Evolutionary conservation across 2,329 filamentous ascomycete species (phyloP), one percentile per base, ranked within the genome.

Genomic region (Aspergillus neotritici): DNA sequence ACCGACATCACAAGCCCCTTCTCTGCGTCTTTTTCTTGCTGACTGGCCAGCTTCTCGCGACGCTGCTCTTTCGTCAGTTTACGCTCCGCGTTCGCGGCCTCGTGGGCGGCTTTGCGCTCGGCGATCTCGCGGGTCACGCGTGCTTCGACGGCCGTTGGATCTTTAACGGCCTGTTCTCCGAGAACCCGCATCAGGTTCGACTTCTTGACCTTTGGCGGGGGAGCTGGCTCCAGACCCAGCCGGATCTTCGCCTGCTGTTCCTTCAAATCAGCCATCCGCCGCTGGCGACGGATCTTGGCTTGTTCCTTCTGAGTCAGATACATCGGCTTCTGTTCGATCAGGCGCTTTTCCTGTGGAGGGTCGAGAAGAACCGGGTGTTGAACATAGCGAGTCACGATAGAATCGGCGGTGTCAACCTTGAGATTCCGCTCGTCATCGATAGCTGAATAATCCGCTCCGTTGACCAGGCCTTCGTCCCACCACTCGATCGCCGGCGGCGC

Each of bases 101-200:
- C 73, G 66, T 98, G 94, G 53, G 84, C 79, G 47, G 86, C 77
- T 45, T 84, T 82, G 33, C 93, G 86, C 50, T 94, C 89, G 21
- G 85, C 85, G 52, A 98, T 96, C 66, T 98, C 89, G 41, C 84
- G 79, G 65, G 94, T 95, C 40, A 98, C 93, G 16, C 88, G 83
- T 39, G 89, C 88, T 69, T 98, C 93, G 35, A 98, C 93, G 4
- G 93, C 93, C 1, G 94, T 98, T 5, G 93, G 93, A 67, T 98
- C 93, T 62, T 95, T 94, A 53, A 98, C 91, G 13, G 84, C 84
- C 67, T 88, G 84, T 62, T 96, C 88, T 50, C 93, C 93, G 43
- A 96, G 76, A 25, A 98, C 93, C 45, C 90, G 84, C 93, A 98
- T 98, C 62, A 98, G 79, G 65, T 98, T 98, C 45, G 85, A 87